Percentiles rank a stretch among this genome's conserved stretches.
These are phyloP conservation scores for Tripterygium wilfordii DNA, from an alignment of 177 flowering plant genomes.

Conservation along the genomic window DNA sequence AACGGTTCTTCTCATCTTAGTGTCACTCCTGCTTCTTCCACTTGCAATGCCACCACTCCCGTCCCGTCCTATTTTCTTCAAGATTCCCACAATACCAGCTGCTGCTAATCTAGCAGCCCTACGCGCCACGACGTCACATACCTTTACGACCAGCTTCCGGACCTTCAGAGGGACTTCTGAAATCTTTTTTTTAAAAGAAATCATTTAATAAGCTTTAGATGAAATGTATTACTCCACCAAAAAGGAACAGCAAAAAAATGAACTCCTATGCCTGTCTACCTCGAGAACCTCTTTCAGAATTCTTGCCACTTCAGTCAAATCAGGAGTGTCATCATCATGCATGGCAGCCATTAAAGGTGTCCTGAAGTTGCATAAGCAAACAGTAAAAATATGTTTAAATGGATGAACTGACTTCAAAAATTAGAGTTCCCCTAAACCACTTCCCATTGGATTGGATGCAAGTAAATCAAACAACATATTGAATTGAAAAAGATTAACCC, in stretches of 20 bases:
- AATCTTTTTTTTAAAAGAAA: slow-evolving; percentile 34
- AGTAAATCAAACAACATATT: too few relatives aligned
- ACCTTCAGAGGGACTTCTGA: slow-evolving; percentile 61
- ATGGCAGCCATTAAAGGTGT: slow-evolving; percentile 66
- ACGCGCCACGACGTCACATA: slow-evolving; percentile 76
- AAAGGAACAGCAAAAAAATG: neutral
- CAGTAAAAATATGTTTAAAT: neutral
- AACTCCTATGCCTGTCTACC: slow-evolving; percentile 18
- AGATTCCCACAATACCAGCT: slow-evolving; percentile 90
- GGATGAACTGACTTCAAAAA: neutral
- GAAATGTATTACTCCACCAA: neutral
- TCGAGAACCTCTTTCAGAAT: slow-evolving; percentile 44
- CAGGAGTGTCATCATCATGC: slow-evolving; percentile 81
- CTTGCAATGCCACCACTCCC: slow-evolving; percentile 63
- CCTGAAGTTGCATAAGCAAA: slow-evolving; percentile 30
- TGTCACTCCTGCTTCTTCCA: slow-evolving; percentile 43
- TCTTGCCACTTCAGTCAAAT: slow-evolving; percentile 63
- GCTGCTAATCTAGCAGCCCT: slow-evolving; percentile 92
- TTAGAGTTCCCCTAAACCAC: too few relatives aligned
- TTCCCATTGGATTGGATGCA: too few relatives aligned
- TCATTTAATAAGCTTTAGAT: neutral
- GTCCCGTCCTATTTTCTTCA: slow-evolving; percentile 93
- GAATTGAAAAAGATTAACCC: too few relatives aligned
- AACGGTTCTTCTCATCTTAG: slow-evolving; percentile 63
- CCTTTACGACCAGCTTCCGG: slow-evolving; percentile 66